These are phyloP conservation scores for Eucalyptus dawsonii DNA, from an alignment of 345 rosid species.

Conservation along the genomic window DNA sequence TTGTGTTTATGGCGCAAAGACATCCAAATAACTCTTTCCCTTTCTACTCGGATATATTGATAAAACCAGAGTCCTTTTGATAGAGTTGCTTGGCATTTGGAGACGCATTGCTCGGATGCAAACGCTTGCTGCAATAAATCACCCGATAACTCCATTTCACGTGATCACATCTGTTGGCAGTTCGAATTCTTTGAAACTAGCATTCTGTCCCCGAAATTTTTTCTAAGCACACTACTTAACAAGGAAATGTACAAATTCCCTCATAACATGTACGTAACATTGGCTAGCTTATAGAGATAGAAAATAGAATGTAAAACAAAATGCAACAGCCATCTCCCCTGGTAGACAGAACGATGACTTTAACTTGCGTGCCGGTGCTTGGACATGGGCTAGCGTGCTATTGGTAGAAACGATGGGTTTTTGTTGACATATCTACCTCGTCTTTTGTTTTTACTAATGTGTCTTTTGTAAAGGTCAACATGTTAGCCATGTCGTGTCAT, in stretches of 20 bases:
- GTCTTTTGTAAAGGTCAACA: background rate
- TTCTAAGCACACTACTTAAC: background rate
- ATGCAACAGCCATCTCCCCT: background rate
- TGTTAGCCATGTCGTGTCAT: accelerated
- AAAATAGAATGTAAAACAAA: background rate
- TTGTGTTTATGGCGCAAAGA: background rate
- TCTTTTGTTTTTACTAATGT: background rate
- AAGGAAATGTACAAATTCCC: background rate
- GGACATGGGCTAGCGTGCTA: background rate
- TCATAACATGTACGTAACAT: background rate
- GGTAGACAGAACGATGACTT: background rate
- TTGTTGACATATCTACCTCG: background rate
- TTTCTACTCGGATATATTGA: background rate
- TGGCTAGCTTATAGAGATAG: background rate
- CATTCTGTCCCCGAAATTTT: background rate
- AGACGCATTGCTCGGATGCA: background rate
- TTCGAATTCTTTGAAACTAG: background rate
- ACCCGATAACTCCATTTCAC: background rate
- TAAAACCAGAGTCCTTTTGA: background rate
- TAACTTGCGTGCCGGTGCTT: background rate
- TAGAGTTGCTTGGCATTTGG: background rate
- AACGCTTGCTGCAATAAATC: background rate
- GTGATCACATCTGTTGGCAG: background rate
- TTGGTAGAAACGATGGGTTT: background rate
- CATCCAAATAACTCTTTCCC: background rate